These are phyloP conservation scores for Quercus parvula DNA, from an alignment of 306 rosid species.

Conservation along the genomic window DNA sequence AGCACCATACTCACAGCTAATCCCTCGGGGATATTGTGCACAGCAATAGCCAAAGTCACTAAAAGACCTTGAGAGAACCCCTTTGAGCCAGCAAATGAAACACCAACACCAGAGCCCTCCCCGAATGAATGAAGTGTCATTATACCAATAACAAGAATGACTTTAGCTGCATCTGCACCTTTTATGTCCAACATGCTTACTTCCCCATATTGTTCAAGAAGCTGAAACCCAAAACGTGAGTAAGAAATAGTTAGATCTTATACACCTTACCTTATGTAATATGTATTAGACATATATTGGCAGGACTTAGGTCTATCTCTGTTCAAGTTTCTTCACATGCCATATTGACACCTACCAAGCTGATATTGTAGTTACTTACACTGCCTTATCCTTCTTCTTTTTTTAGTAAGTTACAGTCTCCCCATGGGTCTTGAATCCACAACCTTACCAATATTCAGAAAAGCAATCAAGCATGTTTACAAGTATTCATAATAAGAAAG, in stretches of 20 bases:
- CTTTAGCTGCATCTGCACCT: constrained; percentile 97
- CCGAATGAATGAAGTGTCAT: constrained; percentile 99
- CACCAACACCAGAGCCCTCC: constrained; percentile 99
- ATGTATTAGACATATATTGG: not conserved
- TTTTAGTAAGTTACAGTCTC: too few species aligned
- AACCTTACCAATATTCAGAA: not conserved
- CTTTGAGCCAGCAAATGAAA: constrained; percentile 95
- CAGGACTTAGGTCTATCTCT: not conserved
- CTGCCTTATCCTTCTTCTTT: too few species aligned
- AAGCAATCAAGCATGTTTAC: not conserved
- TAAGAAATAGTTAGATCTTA: constrained; percentile 18
- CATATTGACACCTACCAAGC: too few species aligned
- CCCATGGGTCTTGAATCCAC: too few species aligned
- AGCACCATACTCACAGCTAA: constrained; percentile 99
- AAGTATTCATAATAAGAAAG: not conserved
- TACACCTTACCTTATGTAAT: constrained; percentile 7
- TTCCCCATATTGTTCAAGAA: constrained; percentile 95
- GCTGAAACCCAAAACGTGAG: constrained; percentile 57
- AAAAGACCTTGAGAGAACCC: constrained; percentile 96
- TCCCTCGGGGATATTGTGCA: constrained; percentile 98
- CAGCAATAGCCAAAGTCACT: constrained; percentile 98
- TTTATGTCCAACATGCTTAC: constrained; percentile 98
- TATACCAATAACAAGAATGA: constrained; percentile 93
- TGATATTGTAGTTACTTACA: too few species aligned
- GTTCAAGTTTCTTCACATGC: too few species aligned